These are phyloP conservation scores for Lecanicillium sp. DNA, from an alignment of 2,329 filamentous ascomycete species.

Conservation along the genomic window DNA sequence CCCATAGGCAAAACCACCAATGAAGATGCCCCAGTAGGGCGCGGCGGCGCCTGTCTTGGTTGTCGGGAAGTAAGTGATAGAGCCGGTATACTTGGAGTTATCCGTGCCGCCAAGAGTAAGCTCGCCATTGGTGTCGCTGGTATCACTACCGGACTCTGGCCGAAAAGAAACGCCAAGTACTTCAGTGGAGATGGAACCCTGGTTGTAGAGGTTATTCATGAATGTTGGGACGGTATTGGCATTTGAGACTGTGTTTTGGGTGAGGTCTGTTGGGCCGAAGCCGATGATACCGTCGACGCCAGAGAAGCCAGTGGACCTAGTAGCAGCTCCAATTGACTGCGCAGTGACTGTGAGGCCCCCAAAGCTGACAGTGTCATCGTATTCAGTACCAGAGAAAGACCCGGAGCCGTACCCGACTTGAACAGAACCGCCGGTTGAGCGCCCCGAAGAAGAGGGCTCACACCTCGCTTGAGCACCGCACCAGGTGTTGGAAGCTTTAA, in stretches of 20 bases:
- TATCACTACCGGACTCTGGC: constrained; percentile 17
- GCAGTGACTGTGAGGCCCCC: constrained; percentile 17
- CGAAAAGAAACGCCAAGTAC: constrained; percentile 21
- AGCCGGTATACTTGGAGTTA: constrained; percentile 13
- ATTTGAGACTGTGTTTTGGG: constrained; percentile 16
- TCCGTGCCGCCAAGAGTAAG: constrained; percentile 16
- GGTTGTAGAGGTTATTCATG: constrained; percentile 18
- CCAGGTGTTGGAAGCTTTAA: constrained; percentile 17
- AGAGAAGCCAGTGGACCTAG: constrained; percentile 3
- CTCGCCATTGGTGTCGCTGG: constrained; percentile 15
- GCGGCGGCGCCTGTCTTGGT: constrained; percentile 10
- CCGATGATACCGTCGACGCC: constrained; percentile 9
- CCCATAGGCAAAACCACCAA: constrained; percentile 16
- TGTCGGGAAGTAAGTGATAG: constrained; percentile 13
- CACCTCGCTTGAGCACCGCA: constrained; percentile 6
- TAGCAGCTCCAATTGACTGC: constrained; percentile 8
- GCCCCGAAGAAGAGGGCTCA: constrained; percentile 4
- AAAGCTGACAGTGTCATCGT: constrained; percentile 21
- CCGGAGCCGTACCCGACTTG: constrained; percentile 18
- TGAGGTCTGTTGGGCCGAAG: constrained; percentile 19
- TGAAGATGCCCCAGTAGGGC: constrained; percentile 17
- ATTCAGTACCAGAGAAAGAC: constrained; percentile 18
- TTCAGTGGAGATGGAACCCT: constrained; percentile 19
- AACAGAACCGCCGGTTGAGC: constrained; percentile 14
- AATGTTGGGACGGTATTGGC: constrained; percentile 19